Conservation (phyloP, 1,284 basidiomycete species). For the Gymnopus androsaceus region DNA sequence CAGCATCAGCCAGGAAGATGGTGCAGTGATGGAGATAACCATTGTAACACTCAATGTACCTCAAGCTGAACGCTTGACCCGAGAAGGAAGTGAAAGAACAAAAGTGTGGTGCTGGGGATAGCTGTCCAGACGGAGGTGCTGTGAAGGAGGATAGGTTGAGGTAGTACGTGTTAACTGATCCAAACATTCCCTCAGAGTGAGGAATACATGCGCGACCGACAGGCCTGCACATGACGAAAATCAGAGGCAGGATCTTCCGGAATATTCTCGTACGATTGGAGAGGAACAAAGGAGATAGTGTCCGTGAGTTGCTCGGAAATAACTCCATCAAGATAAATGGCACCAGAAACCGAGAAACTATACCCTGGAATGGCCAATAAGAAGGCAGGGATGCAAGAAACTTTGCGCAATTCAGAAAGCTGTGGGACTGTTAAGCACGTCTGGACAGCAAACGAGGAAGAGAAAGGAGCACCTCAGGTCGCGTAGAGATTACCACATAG, state of each 20-base stretch:
- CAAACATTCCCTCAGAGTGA: not conserved
- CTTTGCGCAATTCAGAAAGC: conserved; percentile 3
- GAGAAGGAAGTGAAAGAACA: not conserved
- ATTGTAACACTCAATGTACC: not conserved
- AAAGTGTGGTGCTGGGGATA: not conserved
- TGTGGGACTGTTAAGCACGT: not conserved
- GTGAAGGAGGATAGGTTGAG: not conserved
- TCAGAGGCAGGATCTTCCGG: not conserved
- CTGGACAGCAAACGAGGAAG: not conserved
- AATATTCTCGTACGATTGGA: not conserved
- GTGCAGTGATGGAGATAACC: not conserved
- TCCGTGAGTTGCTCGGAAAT: conserved; percentile 1
- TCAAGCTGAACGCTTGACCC: not conserved
- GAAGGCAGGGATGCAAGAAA: conserved; percentile 10
- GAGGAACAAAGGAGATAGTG: too few relatives aligned
- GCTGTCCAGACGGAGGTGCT: not conserved
- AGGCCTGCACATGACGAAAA: not conserved
- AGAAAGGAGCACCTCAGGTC: not conserved
- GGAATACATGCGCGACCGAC: not conserved
- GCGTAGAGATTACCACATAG: not conserved
- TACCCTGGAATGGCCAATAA: not conserved
- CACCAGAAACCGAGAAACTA: not conserved
- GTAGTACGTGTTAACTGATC: conserved; percentile 2
- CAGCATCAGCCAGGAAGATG: not conserved
- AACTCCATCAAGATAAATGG: conserved; percentile 9